phyloP scores from a whole-genome alignment of 306 rosid species.

The Vigna reflexopilosa region DNA sequence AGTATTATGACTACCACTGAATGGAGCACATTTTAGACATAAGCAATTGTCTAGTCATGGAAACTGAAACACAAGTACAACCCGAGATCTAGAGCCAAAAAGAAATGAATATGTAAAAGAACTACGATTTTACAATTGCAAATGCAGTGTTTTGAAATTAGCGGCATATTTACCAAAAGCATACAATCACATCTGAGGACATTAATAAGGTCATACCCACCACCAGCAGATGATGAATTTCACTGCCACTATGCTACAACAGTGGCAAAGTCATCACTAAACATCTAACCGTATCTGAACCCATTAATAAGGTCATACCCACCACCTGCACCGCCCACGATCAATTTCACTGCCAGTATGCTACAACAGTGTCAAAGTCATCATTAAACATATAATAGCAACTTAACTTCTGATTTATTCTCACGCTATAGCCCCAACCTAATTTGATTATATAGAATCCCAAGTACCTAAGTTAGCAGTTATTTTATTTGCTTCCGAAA shows the following conservation, averaged over 20 bases:
- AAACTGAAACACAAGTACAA: neutral
- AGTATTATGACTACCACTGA: conserved; percentile 12
- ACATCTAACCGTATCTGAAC: conserved; percentile 19
- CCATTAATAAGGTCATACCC: conserved; percentile 12
- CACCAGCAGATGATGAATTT: conserved; percentile 17
- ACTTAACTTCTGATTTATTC: conserved; percentile 7
- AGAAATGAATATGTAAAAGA: conserved; percentile 10
- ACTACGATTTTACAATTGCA: neutral
- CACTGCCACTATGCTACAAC: neutral
- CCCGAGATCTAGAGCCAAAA: neutral
- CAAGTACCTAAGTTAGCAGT: neutral
- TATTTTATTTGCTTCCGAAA: conserved; percentile 15
- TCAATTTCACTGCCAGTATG: neutral
- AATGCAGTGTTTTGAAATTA: neutral
- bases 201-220: conserved; percentile 13
- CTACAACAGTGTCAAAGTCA: conserved; percentile 7
- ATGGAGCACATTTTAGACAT: conserved; percentile 2
- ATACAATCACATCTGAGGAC: conserved; percentile 4
- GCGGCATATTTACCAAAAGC: conserved; percentile 4
- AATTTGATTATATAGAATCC: neutral
- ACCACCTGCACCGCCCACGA: neutral
- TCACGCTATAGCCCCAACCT: neutral
- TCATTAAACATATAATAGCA: neutral
- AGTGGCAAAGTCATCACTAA: neutral
- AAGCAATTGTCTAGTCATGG: no score